phyloP scores from a whole-genome alignment of 1,284 basidiomycete species.

The Ceratobasidium sp. region DNA sequence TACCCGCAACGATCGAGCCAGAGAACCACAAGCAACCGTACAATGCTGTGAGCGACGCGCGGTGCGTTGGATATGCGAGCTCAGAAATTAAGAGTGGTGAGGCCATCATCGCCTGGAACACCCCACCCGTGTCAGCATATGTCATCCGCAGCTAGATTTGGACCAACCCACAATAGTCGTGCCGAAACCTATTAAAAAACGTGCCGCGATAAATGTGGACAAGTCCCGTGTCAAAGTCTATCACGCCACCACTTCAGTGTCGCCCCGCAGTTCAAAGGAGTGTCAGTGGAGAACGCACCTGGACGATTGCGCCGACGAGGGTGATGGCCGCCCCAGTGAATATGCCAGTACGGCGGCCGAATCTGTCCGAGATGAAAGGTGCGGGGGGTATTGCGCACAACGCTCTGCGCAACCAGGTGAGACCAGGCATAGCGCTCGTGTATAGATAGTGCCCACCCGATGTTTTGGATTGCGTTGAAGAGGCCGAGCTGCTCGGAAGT shows the following conservation, averaged over 20 bases:
- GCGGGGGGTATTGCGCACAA: conserved; percentile 43
- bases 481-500: conserved; percentile 62
- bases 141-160: background rate
- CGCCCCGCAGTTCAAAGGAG: background rate
- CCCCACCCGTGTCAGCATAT: background rate
- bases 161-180: conserved; percentile 66
- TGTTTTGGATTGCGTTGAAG: conserved; percentile 76
- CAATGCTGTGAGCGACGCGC: conserved; percentile 54
- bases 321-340: conserved; percentile 49
- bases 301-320: conserved; percentile 12
- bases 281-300: conserved; percentile 16
- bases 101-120: conserved; percentile 31
- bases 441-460: conserved; percentile 47
- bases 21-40: conserved; percentile 55
- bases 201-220: conserved; percentile 66
- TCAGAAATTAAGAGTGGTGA: conserved; percentile 51
- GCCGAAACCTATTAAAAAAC: conserved; percentile 83
- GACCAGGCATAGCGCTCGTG: background rate
- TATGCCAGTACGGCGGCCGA: conserved; percentile 53
- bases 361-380: conserved; percentile 52
- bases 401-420: conserved; percentile 7
- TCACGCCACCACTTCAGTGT: background rate
- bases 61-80: conserved; percentile 56
- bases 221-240: conserved; percentile 28
- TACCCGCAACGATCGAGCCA: conserved; percentile 53